Evolutionary conservation across 331 rosid genomes (phyloP).

Genomic region (Quercus lobata): DNA sequence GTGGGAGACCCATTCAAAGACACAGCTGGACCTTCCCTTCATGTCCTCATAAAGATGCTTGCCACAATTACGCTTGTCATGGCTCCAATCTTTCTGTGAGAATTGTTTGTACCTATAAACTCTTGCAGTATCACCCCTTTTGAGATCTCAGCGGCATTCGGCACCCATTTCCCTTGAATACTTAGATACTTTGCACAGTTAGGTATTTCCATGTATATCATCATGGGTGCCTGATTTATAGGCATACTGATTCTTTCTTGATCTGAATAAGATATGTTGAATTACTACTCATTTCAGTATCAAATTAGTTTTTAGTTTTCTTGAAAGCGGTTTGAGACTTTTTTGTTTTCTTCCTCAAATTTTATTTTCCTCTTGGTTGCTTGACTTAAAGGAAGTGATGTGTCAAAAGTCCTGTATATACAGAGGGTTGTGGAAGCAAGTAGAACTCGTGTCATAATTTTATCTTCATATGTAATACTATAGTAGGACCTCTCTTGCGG

Average conservation of each 20-base stretch:
- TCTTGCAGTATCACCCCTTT: neutral
- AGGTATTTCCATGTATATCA: conserved; percentile 49
- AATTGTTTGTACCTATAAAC: conserved; percentile 28
- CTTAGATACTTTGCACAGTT: conserved; percentile 37
- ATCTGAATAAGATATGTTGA: conserved; percentile 31
- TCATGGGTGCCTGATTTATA: conserved; percentile 38
- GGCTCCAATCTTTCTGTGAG: conserved; percentile 98
- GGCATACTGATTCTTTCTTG: conserved; percentile 20
- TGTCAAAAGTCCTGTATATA: neutral
- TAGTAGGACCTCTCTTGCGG: too few species aligned
- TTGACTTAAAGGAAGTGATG: neutral
- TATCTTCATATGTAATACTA: too few species aligned
- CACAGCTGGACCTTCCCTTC: conserved; percentile 98
- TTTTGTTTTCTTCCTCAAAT: neutral
- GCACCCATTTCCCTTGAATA: conserved; percentile 44
- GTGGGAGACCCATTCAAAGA: conserved; percentile 99
- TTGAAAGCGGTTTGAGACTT: neutral
- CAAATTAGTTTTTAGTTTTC: neutral
- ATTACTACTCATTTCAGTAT: conserved; percentile 23
- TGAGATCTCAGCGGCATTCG: conserved; percentile 25
- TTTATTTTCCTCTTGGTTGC: neutral
- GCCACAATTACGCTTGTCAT: conserved; percentile 92
- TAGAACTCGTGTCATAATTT: too few species aligned
- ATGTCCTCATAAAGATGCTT: conserved; percentile 97
- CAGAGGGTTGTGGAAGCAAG: too few species aligned